These are phyloP conservation scores for Kwoniella botswanensis DNA, from an alignment of 768 basidiomycete species.

Conservation along the genomic window DNA sequence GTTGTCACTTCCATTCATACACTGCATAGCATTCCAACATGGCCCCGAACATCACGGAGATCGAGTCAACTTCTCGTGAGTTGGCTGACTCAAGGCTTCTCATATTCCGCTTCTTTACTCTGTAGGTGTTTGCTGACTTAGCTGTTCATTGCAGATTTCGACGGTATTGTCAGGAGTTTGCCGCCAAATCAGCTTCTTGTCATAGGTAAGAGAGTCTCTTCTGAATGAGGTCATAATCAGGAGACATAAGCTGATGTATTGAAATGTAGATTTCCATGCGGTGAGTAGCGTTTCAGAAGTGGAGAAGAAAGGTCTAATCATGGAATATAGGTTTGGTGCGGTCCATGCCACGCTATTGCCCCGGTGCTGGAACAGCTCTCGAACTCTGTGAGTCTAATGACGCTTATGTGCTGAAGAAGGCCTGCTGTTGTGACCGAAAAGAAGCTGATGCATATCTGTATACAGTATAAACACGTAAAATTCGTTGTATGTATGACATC, in stretches of 20 bases:
- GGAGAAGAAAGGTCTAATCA: constrained; percentile 1
- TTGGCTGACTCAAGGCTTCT: not conserved
- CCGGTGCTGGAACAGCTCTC: constrained; percentile 52
- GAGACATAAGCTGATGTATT: constrained; percentile 1
- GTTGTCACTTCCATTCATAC: not conserved
- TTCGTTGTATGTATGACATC: constrained; percentile 37
- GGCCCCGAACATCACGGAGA: constrained; percentile 48
- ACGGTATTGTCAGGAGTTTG: constrained; percentile 44
- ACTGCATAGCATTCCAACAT: constrained; percentile 23
- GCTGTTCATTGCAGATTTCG: constrained; percentile 42
- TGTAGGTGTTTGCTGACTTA: too few species aligned
- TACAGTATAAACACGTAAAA: constrained; percentile 48
- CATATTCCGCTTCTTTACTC: too few species aligned
- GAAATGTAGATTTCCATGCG: constrained; percentile 51
- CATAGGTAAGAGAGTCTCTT: constrained; percentile 39
- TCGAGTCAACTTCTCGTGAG: constrained; percentile 39
- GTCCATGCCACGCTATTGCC: constrained; percentile 56
- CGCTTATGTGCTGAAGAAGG: not conserved
- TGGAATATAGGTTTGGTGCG: constrained; percentile 39
- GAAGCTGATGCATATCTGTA: constrained; percentile 9
- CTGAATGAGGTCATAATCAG: not conserved
- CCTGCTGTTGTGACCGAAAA: not conserved
- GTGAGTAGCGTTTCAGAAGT: constrained; percentile 24
- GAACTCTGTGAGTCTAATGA: constrained; percentile 31
- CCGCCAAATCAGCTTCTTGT: constrained; percentile 50